These are phyloP conservation scores for Tetratostichococcus sp. DNA, from an alignment of 139 green algal species.

Conservation along the genomic window DNA sequence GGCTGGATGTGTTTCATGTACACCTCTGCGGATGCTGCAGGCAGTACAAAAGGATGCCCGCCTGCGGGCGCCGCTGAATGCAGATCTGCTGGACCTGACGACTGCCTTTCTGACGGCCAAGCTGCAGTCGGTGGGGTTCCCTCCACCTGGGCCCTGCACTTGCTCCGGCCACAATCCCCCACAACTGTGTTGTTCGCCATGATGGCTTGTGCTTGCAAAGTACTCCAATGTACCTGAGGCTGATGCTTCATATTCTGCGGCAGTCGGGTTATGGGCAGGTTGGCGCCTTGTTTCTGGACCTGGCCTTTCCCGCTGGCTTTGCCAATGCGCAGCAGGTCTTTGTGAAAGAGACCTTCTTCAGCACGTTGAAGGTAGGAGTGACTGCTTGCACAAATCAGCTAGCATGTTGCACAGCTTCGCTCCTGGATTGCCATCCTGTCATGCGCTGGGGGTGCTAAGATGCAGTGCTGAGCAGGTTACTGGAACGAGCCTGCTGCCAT, in stretches of 20 bases:
- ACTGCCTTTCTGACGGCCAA: not conserved
- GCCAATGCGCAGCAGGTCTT: not conserved
- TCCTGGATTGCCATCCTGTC: too few relatives aligned
- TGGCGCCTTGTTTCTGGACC: not conserved
- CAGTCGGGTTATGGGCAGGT: not conserved
- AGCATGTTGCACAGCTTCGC: too few relatives aligned
- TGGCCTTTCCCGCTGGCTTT: not conserved
- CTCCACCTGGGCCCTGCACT: too few relatives aligned
- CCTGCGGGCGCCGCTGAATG: not conserved
- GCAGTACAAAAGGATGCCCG: not conserved
- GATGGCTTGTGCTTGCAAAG: too few relatives aligned
- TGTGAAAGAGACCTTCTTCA: not conserved
- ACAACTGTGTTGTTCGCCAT: too few relatives aligned
- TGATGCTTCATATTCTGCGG: too few relatives aligned
- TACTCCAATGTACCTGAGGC: too few relatives aligned
- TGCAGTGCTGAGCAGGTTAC: not conserved
- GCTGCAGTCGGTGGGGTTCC: not conserved
- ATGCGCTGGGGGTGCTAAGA: too few relatives aligned
- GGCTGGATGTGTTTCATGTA: too few relatives aligned
- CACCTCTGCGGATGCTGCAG: too few relatives aligned
- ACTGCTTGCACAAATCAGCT: not conserved
- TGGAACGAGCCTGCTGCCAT: not conserved
- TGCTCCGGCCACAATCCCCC: too few relatives aligned
- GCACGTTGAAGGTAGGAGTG: not conserved
- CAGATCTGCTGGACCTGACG: not conserved